Percentiles rank a stretch among this genome's conserved stretches.
These are phyloP conservation scores for Scheffersomyces parashehatae DNA, from an alignment of 1,139 yeast genomes.

Conservation along the genomic window DNA sequence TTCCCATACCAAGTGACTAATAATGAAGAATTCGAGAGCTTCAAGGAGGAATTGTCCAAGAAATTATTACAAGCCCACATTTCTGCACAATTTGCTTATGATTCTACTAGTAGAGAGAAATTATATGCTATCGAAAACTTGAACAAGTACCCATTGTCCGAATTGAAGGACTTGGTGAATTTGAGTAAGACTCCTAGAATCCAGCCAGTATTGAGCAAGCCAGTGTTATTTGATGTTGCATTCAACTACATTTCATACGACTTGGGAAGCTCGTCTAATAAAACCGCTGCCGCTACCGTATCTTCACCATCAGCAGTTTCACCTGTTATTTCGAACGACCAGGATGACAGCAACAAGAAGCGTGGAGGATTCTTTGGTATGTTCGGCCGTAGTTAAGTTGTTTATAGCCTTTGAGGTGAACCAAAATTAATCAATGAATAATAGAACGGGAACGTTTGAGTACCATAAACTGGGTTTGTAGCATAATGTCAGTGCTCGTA, in stretches of 20 bases:
- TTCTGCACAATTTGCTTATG: constrained; percentile 47
- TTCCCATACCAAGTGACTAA: constrained; percentile 43
- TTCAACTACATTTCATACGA: constrained; percentile 71
- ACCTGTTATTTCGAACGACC: constrained; percentile 13
- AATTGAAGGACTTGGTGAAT: constrained; percentile 48
- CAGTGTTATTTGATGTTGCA: constrained; percentile 88
- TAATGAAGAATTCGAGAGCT: constrained; percentile 30
- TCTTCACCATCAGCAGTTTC: constrained; percentile 9
- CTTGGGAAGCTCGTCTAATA: constrained; percentile 12
- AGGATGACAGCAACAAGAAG: constrained; percentile 26
- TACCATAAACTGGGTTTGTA: too few relatives aligned
- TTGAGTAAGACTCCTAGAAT: constrained; percentile 35
- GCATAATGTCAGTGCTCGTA: too few relatives aligned
- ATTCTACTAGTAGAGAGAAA: constrained; percentile 6
- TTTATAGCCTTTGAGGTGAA: too few relatives aligned
- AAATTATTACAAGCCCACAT: constrained; percentile 47
- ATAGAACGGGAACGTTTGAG: too few relatives aligned
- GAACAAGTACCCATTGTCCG: constrained; percentile 42
- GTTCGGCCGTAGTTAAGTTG: constrained; percentile 25
- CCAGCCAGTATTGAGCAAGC: constrained; percentile 70
- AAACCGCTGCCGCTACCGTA: constrained; percentile 6
- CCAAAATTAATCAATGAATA: too few relatives aligned
- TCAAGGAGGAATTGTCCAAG: constrained; percentile 27
- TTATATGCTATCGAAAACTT: constrained; percentile 49
- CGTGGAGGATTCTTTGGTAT: constrained; percentile 47